These are phyloP conservation scores for Trichophyton verrucosum DNA, from an alignment of 2,329 filamentous ascomycete genomes.

Conservation along the genomic window DNA sequence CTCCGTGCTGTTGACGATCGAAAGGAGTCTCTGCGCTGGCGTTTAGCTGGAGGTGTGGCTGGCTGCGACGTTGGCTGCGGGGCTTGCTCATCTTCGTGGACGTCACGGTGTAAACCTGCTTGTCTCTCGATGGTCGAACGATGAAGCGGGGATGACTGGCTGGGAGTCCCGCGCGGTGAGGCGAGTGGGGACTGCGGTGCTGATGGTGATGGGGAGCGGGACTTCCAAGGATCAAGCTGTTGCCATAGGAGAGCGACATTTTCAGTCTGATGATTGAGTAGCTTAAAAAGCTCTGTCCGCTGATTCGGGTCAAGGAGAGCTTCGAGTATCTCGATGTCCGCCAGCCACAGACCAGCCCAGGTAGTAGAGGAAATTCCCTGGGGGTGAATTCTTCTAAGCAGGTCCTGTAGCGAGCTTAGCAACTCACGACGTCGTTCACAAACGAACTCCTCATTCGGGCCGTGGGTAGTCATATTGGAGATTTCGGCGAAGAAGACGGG, in stretches of 20 bases:
- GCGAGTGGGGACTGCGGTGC: not conserved
- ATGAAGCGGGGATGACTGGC: not conserved
- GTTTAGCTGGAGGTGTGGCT: not conserved
- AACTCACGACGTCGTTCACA: not conserved
- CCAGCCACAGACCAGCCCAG: not conserved
- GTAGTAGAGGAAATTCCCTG: not conserved
- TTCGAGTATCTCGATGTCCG: not conserved
- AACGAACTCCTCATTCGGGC: not conserved
- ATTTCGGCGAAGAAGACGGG: not conserved
- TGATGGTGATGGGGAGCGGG: not conserved
- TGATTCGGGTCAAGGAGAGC: too few relatives aligned
- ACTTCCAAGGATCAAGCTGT: not conserved
- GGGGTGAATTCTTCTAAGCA: not conserved
- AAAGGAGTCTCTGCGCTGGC: not conserved
- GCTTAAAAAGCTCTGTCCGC: not conserved
- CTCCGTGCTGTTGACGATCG: not conserved
- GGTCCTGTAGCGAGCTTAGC: not conserved
- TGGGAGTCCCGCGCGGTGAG: not conserved
- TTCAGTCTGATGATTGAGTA: not conserved
- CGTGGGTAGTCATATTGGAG: not conserved
- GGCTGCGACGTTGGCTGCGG: not conserved
- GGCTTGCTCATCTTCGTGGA: not conserved
- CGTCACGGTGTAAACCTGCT: not conserved
- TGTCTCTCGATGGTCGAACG: not conserved
- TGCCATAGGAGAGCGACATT: not conserved